phyloP scores from a whole-genome alignment of 1,284 basidiomycete genomes.

The Abortiporus biennis region DNA sequence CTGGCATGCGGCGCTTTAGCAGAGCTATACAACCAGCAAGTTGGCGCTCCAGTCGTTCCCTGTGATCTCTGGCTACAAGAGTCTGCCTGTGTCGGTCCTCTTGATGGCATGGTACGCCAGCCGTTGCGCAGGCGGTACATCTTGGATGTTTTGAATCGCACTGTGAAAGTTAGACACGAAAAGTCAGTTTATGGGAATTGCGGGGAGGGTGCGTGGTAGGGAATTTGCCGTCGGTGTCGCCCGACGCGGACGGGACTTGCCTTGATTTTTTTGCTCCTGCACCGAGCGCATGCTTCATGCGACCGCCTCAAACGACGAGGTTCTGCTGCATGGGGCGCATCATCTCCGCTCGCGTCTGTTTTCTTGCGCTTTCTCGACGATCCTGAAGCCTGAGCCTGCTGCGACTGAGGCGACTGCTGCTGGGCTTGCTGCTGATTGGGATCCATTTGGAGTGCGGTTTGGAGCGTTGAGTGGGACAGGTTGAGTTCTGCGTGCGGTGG shows the following conservation, averaged over 20 bases:
- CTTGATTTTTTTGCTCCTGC: constrained; percentile 91
- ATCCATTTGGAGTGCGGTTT: constrained; percentile 61
- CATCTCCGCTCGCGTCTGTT: constrained; percentile 46
- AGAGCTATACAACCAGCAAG: constrained; percentile 68
- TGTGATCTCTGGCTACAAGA: constrained; percentile 73
- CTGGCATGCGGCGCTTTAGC: constrained; percentile 62
- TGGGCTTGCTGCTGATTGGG: constrained; percentile 45
- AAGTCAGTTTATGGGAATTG: constrained; percentile 19
- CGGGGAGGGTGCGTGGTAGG: constrained; percentile 32
- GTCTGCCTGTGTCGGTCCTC: constrained; percentile 81
- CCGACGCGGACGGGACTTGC: constrained; percentile 85
- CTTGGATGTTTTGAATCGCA: constrained; percentile 83
- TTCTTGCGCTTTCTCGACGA: constrained; percentile 50
- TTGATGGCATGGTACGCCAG: constrained; percentile 72
- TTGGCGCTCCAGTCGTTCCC: constrained; percentile 72
- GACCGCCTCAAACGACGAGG: constrained; percentile 75
- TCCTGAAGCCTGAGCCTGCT: constrained; percentile 26
- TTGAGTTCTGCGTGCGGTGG: constrained; percentile 39
- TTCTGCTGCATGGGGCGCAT: constrained; percentile 48
- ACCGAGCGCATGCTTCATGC: constrained; percentile 83
- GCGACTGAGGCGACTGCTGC: constrained; percentile 28
- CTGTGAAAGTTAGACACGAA: constrained; percentile 35
- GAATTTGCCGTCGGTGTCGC: constrained; percentile 78
- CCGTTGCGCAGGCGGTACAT: constrained; percentile 76
- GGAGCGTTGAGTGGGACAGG: constrained; percentile 38